Base-by-base conservation (phyloP, 2,329 filamentous ascomycete genomes). In the Purpureocillium lavendulum region DNA sequence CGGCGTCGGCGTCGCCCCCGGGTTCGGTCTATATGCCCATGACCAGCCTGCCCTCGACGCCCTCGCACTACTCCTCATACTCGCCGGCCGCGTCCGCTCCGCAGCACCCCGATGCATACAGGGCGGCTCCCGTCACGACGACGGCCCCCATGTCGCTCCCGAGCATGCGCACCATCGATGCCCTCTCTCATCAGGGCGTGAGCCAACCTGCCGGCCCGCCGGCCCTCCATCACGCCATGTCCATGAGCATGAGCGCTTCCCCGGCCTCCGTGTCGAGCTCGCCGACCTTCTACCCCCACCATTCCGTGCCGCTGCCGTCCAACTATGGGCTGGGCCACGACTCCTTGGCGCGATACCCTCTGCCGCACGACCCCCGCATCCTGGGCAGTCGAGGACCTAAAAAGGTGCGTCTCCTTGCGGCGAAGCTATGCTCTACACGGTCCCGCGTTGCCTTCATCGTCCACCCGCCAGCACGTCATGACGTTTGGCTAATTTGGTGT, bases 321-420 rank as follows among this genome's bases (percentile, higher is more conserved):
- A 55, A 49, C 30, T 62, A 74, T 43, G 62, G 61, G n/a, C 53
- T 75, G 39, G 59, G 64, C 18, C 56, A 64, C 10, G 66, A 71
- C 21, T 55, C 63, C 44, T 52, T 65, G 48, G 58, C 61, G 45
- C 61, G 71, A 41, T 73, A 71, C 48, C 58, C 66, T 28, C 50
- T 75, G 30, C 63, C 69, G 26, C 65, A 66, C 37, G 72, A 75
- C 40, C 67, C 70, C 28, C 64, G 70, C 35, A 59, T 71, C 35
- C 46, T 73, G 35, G 63, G 65, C 32, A 62, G 65, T 34, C 65
- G 69, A 38, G 69, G 71, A 15, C 70, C 74, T 31, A 78, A 77
- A 50, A 78, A 77, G 71, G 74, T 77, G 66, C 40, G 61, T 55
- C 11, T 32, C n/a, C 14, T 14, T 30, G 14, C 21, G 37, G 17